phyloP scores from a whole-genome alignment of 2,329 filamentous ascomycete genomes.

The Ophiostoma fasciatum region DNA sequence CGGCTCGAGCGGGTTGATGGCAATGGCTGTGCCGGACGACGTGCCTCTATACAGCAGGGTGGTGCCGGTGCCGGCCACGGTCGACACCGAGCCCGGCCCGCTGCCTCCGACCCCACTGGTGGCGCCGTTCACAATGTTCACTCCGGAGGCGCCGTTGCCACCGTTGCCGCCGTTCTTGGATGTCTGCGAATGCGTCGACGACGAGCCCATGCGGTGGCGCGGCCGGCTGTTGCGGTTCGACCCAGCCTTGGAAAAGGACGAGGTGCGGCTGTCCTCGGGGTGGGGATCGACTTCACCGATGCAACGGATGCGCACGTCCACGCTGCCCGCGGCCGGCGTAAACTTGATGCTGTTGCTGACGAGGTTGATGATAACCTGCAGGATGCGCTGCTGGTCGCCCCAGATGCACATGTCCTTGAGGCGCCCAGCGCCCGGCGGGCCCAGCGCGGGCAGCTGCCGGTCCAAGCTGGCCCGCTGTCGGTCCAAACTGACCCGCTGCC shows the following conservation, averaged over 20 bases:
- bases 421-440: constrained; percentile 49
- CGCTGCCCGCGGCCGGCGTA: constrained; percentile 60
- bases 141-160: too few species aligned
- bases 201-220: constrained; percentile 32
- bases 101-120: too few species aligned
- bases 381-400: constrained; percentile 82
- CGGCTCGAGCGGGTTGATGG: constrained; percentile 48
- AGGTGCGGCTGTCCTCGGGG: constrained; percentile 32
- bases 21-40: constrained; percentile 36
- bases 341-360: constrained; percentile 90
- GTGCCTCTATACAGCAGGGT: constrained; percentile 14
- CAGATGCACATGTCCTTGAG: constrained; percentile 77
- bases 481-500: constrained; percentile 40
- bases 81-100: constrained; percentile 15
- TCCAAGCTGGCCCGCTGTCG: constrained; percentile 21
- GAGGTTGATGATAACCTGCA: constrained; percentile 88
- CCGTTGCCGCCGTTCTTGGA: constrained; percentile 22
- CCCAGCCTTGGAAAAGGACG: constrained; percentile 33
- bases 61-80: neutral
- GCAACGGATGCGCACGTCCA: constrained; percentile 64
- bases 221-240: constrained; percentile 26
- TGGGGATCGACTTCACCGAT: constrained; percentile 39
- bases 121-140: too few species aligned
- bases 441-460: constrained; percentile 38
- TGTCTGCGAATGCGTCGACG: constrained; percentile 34